phyloP scores from a whole-genome alignment of 1,284 basidiomycete genomes.

The Puccinia polysora region DNA sequence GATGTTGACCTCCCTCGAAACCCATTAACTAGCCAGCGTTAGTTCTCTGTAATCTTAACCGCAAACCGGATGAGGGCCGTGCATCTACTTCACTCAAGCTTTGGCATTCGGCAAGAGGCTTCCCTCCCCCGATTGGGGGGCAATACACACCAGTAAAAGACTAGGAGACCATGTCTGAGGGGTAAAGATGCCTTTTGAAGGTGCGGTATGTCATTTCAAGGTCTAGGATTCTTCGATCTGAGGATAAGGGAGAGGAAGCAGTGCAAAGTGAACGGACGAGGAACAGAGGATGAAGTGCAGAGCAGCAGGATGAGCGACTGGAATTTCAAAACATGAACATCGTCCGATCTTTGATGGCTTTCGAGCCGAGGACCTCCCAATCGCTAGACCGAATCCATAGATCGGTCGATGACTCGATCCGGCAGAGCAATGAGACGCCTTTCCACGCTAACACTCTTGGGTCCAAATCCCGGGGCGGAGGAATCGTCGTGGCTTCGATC shows the following conservation, averaged over 20 bases:
- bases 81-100: too few species aligned
- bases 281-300: background rate
- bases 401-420: constrained; percentile 82
- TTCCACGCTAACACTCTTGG: constrained; percentile 88
- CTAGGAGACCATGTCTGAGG: too few species aligned
- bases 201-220: background rate
- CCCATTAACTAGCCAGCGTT: too few species aligned
- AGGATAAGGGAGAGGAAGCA: background rate
- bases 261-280: background rate
- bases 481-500: constrained; percentile 59
- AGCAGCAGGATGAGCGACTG: background rate
- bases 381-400: constrained; percentile 81
- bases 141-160: too few species aligned
- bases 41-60: too few species aligned
- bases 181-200: too few species aligned
- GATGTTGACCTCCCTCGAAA: too few species aligned
- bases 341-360: constrained; percentile 56
- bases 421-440: constrained; percentile 85
- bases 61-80: too few species aligned
- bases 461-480: constrained; percentile 87
- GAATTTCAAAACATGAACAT: constrained; percentile 49
- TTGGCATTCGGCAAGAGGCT: too few species aligned
- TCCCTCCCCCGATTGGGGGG: too few species aligned
- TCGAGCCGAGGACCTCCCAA: constrained; percentile 64
- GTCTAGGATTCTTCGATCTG: background rate